A percentile compares a stretch with the other conserved stretches of the same genome.
Conservation (phyloP, 805 yeast species). For the Lachancea mirantina region DNA sequence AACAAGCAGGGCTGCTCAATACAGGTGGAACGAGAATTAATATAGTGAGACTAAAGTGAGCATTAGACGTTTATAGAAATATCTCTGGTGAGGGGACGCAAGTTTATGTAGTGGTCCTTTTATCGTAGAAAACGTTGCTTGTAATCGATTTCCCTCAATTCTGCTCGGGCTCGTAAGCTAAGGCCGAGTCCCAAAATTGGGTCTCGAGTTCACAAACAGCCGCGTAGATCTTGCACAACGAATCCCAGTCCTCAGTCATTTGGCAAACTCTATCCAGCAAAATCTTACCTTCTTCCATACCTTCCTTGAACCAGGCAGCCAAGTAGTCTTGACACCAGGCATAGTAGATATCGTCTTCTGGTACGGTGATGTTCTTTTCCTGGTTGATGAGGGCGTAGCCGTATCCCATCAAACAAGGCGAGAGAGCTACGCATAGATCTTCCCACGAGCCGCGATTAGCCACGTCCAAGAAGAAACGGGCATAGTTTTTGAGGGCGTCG, state of each 20-base stretch:
- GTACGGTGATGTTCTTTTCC: slow-evolving; percentile 29
- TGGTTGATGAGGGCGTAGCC: slow-evolving; percentile 43
- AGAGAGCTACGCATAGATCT: slow-evolving; percentile 57
- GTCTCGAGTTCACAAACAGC: slow-evolving; percentile 55
- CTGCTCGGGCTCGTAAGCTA: slow-evolving; percentile 1
- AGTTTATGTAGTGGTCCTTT: no score
- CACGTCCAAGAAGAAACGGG: slow-evolving; percentile 49
- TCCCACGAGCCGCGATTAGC: slow-evolving; percentile 52
- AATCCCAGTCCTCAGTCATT: slow-evolving; percentile 39
- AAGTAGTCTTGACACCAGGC: slow-evolving; percentile 61
- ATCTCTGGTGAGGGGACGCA: no score
- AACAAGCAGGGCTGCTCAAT: no score
- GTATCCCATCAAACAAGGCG: slow-evolving; percentile 75
- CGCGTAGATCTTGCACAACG: slow-evolving; percentile 50
- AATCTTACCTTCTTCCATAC: slow-evolving; percentile 43
- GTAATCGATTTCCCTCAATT: background rate
- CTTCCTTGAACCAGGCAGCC: slow-evolving; percentile 49
- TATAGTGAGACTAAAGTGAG: no score
- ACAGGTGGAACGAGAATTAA: no score
- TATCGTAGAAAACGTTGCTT: no score
- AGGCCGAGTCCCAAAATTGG: slow-evolving; percentile 50
- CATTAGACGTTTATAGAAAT: no score
- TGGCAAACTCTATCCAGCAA: slow-evolving; percentile 40
- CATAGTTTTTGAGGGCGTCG: slow-evolving; percentile 52
- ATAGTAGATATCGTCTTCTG: slow-evolving; percentile 23